phyloP scores from a whole-genome alignment of 163 green algal genomes.

The Scenedesmus sp. region DNA sequence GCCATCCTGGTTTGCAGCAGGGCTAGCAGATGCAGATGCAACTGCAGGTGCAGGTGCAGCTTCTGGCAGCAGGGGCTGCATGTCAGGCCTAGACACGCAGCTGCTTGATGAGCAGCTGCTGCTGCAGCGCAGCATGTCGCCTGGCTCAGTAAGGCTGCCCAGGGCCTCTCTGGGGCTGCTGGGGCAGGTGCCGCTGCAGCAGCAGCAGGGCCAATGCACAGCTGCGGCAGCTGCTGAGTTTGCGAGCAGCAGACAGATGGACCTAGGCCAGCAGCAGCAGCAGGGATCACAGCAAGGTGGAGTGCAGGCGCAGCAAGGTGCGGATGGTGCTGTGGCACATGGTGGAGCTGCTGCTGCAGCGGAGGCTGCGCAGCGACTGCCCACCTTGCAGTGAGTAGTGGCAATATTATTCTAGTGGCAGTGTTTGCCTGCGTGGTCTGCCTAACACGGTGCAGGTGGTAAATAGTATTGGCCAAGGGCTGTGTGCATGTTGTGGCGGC shows the following conservation, averaged over 20 bases:
- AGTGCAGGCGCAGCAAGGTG: background rate
- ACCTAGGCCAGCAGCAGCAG: background rate
- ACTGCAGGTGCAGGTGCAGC: background rate
- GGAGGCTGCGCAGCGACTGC: background rate
- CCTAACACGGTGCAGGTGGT: background rate
- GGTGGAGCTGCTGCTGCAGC: background rate
- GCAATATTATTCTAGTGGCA: no score
- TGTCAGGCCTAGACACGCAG: background rate
- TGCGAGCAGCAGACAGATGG: background rate
- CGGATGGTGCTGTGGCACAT: background rate
- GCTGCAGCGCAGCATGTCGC: background rate
- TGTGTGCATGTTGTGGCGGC: no score
- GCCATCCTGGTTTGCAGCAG: constrained; percentile 33
- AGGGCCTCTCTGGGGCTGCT: background rate
- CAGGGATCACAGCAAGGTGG: background rate
- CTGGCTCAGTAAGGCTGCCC: background rate
- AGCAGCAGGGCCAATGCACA: background rate
- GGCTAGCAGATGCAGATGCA: background rate
- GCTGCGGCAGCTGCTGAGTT: background rate
- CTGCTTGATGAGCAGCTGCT: background rate
- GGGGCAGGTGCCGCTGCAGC: background rate
- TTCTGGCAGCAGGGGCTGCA: background rate
- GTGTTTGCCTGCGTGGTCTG: no score
- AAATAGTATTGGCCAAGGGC: background rate
- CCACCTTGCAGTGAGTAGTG: no score